phyloP scores from a whole-genome alignment of 495 filamentous ascomycete species.

The Sphaerosporella brunnea region DNA sequence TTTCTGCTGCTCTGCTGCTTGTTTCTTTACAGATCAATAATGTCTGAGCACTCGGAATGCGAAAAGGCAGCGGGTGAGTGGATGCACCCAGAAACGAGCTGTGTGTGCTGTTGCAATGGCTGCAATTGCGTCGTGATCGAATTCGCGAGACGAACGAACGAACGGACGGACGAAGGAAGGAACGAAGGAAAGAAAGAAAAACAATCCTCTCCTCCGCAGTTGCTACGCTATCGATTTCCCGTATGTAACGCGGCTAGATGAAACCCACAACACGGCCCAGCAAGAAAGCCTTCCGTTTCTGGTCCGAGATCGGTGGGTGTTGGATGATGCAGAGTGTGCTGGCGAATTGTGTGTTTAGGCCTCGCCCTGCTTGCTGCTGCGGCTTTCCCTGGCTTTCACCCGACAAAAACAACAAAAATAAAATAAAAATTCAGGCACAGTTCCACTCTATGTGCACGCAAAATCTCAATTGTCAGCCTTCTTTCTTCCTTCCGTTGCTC shows the following conservation, averaged over 20 bases:
- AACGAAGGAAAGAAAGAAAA: not conserved
- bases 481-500: not conserved
- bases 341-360: conserved; percentile 3
- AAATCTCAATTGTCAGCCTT: not conserved
- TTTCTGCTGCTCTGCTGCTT: too few species aligned
- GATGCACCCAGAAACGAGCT: too few species aligned
- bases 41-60: too few species aligned
- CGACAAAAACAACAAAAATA: not conserved
- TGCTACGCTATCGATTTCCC: not conserved
- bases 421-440: too few species aligned
- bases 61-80: too few species aligned
- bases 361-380: conserved; percentile 3
- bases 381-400: not conserved
- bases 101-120: too few species aligned
- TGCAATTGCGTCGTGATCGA: too few species aligned
- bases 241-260: conserved; percentile 2
- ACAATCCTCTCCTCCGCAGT: not conserved
- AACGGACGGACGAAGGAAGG: too few species aligned
- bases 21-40: too few species aligned
- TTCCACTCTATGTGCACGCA: too few species aligned
- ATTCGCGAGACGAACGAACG: too few species aligned
- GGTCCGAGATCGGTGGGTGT: not conserved
- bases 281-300: conserved; percentile 4
- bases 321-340: not conserved
- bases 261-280: conserved; percentile 1